Conservation (phyloP, 345 rosid species). For the Bruguiera sexangula region DNA sequence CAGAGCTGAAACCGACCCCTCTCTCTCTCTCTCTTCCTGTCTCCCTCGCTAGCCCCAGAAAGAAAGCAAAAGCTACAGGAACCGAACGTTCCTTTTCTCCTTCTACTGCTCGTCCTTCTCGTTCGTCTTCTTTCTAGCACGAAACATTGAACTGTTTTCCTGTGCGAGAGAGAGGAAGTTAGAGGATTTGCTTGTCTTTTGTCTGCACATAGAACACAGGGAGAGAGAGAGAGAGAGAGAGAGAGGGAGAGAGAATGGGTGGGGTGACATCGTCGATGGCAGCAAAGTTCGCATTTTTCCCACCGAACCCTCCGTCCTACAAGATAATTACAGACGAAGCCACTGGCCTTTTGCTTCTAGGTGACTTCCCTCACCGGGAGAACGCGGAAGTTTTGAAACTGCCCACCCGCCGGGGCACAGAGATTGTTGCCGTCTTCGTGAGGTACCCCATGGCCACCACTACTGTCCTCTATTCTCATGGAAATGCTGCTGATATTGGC, state of each 20-base stretch:
- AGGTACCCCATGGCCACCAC: slow-evolving; percentile 87
- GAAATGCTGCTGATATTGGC: slow-evolving; percentile 99
- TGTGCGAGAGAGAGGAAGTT: background rate
- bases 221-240: background rate
- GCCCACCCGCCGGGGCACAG: slow-evolving; percentile 70
- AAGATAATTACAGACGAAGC: slow-evolving; percentile 23
- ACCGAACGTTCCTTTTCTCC: slow-evolving; percentile 9
- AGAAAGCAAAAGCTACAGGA: background rate
- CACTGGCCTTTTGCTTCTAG: slow-evolving; percentile 20
- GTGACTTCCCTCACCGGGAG: slow-evolving; percentile 26
- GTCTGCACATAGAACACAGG: background rate
- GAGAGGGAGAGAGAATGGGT: slow-evolving; percentile 14
- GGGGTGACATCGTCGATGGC: slow-evolving; percentile 39
- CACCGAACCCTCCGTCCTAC: slow-evolving; percentile 32
- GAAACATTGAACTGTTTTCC: background rate
- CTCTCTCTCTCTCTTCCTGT: background rate
- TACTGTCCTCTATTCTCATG: slow-evolving; percentile 91
- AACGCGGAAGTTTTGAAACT: slow-evolving; percentile 28
- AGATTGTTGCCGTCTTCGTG: slow-evolving; percentile 78
- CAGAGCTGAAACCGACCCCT: background rate
- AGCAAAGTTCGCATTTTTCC: slow-evolving; percentile 34
- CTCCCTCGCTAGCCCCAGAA: background rate
- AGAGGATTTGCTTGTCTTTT: background rate
- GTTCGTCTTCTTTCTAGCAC: background rate
- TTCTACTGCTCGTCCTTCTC: background rate